phyloP scores from a whole-genome alignment of 768 basidiomycete genomes.

The Lactarius sanguifluus region DNA sequence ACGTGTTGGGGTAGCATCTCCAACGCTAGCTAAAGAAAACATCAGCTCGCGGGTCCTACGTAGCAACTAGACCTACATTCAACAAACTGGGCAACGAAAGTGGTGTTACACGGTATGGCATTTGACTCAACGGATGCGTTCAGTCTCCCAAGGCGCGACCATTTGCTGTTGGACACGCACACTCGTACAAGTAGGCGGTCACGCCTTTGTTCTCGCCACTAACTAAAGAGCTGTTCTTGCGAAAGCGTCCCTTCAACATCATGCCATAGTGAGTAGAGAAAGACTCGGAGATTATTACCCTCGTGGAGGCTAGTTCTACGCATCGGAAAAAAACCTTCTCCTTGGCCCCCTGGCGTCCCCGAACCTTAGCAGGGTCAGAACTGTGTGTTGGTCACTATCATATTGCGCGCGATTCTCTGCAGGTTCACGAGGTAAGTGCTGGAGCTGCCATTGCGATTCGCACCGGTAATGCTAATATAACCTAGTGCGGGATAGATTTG shows the following conservation, averaged over 20 bases:
- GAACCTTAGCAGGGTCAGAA: conserved; percentile 65
- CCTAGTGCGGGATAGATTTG: conserved; percentile 61
- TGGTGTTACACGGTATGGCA: conserved; percentile 40
- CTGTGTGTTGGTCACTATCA: conserved; percentile 71
- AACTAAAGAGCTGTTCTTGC: conserved; percentile 77
- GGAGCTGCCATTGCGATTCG: conserved; percentile 73
- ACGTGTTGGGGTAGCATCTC: conserved; percentile 80
- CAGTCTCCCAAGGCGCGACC: conserved; percentile 49
- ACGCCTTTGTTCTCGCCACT: conserved; percentile 85
- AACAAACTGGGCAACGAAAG: conserved; percentile 72
- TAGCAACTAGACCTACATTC: conserved; percentile 52
- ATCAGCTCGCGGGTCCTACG: conserved; percentile 20
- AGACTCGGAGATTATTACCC: conserved; percentile 41
- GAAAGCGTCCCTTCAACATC: background rate
- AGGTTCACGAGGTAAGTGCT: conserved; percentile 78
- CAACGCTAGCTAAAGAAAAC: conserved; percentile 61
- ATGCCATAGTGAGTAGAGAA: background rate
- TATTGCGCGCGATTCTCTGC: conserved; percentile 65
- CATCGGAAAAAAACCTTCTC: conserved; percentile 71
- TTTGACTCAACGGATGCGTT: conserved; percentile 31
- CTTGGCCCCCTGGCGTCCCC: conserved; percentile 57
- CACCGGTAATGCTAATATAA: conserved; percentile 69
- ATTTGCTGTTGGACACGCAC: conserved; percentile 38
- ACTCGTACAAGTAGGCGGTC: conserved; percentile 78
- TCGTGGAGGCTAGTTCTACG: conserved; percentile 81